Conservation (phyloP, 331 rosid genomes). For the Telfairia occidentalis region DNA sequence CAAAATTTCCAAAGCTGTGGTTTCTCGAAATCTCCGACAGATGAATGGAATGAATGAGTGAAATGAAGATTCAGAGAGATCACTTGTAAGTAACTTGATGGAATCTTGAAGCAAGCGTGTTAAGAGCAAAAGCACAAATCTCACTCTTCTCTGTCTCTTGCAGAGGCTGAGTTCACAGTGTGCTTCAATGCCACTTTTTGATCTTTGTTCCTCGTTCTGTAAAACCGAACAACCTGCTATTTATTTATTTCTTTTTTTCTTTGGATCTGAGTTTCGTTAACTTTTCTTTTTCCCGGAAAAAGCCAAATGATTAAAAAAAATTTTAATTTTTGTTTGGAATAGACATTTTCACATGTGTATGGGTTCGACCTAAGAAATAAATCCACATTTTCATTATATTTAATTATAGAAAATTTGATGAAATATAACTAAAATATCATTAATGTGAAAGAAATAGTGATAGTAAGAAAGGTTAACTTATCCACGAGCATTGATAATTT, state of each 20-base stretch:
- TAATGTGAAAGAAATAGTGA: too few species aligned
- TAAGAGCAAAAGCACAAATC: conserved; percentile 15
- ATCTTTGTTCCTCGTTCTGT: not conserved
- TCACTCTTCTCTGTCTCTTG: not conserved
- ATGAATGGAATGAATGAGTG: not conserved
- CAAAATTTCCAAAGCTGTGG: not conserved
- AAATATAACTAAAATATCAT: too few species aligned
- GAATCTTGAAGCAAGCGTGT: conserved; percentile 32
- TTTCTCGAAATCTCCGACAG: not conserved
- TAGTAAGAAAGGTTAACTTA: too few species aligned
- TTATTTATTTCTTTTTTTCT: not conserved
- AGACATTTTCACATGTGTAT: too few species aligned
- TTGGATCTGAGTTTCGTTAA: not conserved
- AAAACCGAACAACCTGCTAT: not conserved
- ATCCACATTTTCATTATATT: too few species aligned
- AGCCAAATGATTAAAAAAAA: not conserved
- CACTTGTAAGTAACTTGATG: not conserved
- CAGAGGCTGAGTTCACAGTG: conserved; percentile 14
- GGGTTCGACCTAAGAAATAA: too few species aligned
- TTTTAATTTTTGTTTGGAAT: not conserved
- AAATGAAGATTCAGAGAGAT: not conserved
- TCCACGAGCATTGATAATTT: too few species aligned
- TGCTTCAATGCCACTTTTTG: not conserved
- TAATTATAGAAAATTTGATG: too few species aligned
- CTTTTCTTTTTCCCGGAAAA: not conserved